Conservation (phyloP, 192 early-diverging fungal genomes). For the Anaeromyces robustus region DNA sequence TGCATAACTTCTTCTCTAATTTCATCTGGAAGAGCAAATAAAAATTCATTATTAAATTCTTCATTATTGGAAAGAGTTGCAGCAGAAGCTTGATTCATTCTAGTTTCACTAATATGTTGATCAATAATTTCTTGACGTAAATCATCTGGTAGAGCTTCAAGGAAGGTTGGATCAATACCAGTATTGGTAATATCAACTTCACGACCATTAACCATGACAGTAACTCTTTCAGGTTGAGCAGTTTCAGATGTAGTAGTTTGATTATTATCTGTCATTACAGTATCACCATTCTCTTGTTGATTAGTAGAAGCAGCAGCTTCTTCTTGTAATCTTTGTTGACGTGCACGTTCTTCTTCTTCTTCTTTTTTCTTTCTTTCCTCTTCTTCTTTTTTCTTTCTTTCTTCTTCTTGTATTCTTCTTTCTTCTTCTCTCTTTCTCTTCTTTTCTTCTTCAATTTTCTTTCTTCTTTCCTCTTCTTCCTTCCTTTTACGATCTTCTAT, state of each 20-base stretch:
- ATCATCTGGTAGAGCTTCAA: conserved; percentile 88
- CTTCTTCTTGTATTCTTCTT: conserved; percentile 6
- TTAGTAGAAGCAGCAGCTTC: conserved; percentile 1
- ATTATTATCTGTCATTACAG: conserved; percentile 2
- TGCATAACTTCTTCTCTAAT: conserved; percentile 73
- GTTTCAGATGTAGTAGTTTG: background rate
- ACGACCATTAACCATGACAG: conserved; percentile 62
- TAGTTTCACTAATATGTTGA: conserved; percentile 49
- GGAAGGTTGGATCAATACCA: conserved; percentile 85
- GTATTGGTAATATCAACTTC: conserved; percentile 79
- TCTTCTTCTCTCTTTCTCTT: conserved; percentile 23
- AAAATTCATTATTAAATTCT: conserved; percentile 48
- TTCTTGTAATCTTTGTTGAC: conserved; percentile 6
- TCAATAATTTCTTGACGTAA: conserved; percentile 82
- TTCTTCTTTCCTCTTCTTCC: conserved; percentile 9
- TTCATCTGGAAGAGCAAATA: conserved; percentile 77
- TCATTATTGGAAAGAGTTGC: conserved; percentile 9
- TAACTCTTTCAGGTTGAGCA: conserved; percentile 17
- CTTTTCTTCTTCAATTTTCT: conserved; percentile 37
- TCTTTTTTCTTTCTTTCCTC: conserved; percentile 2
- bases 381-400: conserved; percentile 3
- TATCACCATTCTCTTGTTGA: conserved; percentile 12
- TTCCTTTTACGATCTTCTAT: conserved; percentile 19
- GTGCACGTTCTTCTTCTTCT: conserved; percentile 2
- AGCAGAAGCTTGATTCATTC: conserved; percentile 16